Base-by-base conservation (phyloP, 306 rosid species). In the Nissolia schottii region DNA sequence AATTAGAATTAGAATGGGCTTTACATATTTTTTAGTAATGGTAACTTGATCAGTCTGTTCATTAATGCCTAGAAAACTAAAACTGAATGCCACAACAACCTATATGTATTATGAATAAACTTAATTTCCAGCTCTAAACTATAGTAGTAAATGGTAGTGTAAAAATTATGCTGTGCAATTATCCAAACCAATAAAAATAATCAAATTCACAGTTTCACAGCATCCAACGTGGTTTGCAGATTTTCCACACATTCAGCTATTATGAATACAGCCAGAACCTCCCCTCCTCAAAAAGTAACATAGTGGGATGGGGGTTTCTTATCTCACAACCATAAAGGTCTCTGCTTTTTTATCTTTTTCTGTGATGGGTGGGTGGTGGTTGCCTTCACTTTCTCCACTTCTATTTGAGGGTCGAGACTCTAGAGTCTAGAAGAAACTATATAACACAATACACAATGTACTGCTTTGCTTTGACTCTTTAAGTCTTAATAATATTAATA, bases 201-300 rank as follows among this genome's bases (percentile, higher is more conserved):
- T 79, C 77, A 70, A 55, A 60, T 64, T 64, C 92, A 64, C 56
- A 25, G 20, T 56, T 77, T 70, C 91, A 22, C 78, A 35, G 41
- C 46, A 35, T 66, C 88, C 91, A 9, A 87, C 43, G 83, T 53
- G 64, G 81, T 18, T 12, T 20, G 41, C 67, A 76, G 78, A 76
- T 85, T 76, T 86, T 80, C 65, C 43, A 49, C 67, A 31, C 79
- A n/a, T 40, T 23, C 27, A 63, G 60, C 72, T 74, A 71, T 77
- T 76, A 81, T 45, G 51, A 45, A 78, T 79, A 58, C 74, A 28
- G 31, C 16, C 81, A 19, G 29, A 48, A 25, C 19, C 65, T 32
- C 77, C 20, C 22, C 28, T 82, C 62, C 62, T 20, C 58, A 12
- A 80, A n/a, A 80, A 80, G 85, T 64, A 43, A 11, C 35, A 61